Base-by-base conservation (phyloP, 768 basidiomycete species). In the Pisolithus microcarpus region DNA sequence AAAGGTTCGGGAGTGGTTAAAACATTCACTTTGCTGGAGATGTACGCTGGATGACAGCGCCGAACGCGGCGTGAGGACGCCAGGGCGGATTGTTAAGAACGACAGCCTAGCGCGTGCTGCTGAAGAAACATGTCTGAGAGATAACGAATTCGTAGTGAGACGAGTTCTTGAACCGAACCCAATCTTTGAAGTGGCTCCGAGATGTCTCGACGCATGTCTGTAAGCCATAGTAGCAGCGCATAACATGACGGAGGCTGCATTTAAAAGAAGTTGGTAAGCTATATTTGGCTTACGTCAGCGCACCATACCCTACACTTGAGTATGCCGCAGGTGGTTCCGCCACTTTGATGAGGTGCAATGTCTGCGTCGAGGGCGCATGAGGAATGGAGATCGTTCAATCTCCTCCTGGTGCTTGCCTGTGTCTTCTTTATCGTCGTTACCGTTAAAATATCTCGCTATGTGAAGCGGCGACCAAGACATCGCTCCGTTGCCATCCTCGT, bases 401-500 rank as follows among this genome's bases (percentile, higher is more conserved):
- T 30, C 30, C 7, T 30, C 30, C 30, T 30, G 30, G 10, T 3
- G 40, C 23, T 54, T 48, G 5, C 55, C 52, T 28, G 44, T 10
- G 9, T 19, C 19, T 10, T 58, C 21, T 11, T 60, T 13, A 37
- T 69, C 24, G 31, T 52, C 19, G 19, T 55, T 16, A 38, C 50
- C 38, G 48, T 62, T 2, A 45, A 39, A 38, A 5, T 40, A 4
- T 62, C 54, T 46, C 8, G 11, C 5, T 52, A 67, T 63, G 55
- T 60, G 1, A 57, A n/a, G 18, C 40, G 50, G 38, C 52, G 54
- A 19, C 66, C 69, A 3, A 56, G 71, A 43, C 64, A 78, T 26
- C 84, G 85, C 16, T 82, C 90, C 3, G 87, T 90, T n/a, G 88
- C 83, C 4, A 81, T 98, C 49, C 70, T 98, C 44, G 96, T 99